Conservation (phyloP, 2,329 filamentous ascomycete genomes). For the Talaromyces atroroseus region DNA sequence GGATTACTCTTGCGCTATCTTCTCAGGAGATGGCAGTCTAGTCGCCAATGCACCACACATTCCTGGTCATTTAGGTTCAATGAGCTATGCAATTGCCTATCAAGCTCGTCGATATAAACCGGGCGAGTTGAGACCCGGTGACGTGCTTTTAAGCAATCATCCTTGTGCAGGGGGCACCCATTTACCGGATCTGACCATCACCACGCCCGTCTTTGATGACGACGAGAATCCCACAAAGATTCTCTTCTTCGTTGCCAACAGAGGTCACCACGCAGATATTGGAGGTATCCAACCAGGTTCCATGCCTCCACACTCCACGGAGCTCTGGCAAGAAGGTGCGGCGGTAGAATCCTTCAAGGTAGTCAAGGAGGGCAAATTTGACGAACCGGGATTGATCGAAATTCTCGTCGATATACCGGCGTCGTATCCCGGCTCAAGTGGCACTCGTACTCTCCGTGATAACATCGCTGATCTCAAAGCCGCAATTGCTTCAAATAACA, state of each 20-base stretch:
- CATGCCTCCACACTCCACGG: conserved; percentile 61
- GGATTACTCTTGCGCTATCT: conserved; percentile 77
- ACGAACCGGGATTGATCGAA: conserved; percentile 69
- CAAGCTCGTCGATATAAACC: conserved; percentile 71
- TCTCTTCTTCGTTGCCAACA: conserved; percentile 74
- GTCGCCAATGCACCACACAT: conserved; percentile 40
- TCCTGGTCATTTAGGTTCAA: conserved; percentile 70
- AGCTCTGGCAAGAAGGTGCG: conserved; percentile 45
- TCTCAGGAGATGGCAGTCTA: conserved; percentile 67
- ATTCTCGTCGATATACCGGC: conserved; percentile 69
- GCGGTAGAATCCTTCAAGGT: conserved; percentile 51
- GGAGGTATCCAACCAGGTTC: conserved; percentile 75
- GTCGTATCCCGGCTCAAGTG: conserved; percentile 67
- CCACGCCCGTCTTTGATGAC: conserved; percentile 69
- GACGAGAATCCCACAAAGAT: conserved; percentile 57
- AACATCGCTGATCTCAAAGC: conserved; percentile 84
- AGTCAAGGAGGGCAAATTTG: conserved; percentile 69
- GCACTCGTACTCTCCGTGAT: conserved; percentile 72
- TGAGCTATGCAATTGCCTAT: conserved; percentile 76
- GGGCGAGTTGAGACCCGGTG: conserved; percentile 68
- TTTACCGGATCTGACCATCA: conserved; percentile 74
- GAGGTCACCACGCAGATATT: conserved; percentile 78
- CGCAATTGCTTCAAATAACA: conserved; percentile 79
- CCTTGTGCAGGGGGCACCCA: conserved; percentile 80
- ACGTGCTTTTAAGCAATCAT: conserved; percentile 79